Conservation (phyloP, 495 filamentous ascomycete genomes). For the Lindgomyces ingoldianus region DNA sequence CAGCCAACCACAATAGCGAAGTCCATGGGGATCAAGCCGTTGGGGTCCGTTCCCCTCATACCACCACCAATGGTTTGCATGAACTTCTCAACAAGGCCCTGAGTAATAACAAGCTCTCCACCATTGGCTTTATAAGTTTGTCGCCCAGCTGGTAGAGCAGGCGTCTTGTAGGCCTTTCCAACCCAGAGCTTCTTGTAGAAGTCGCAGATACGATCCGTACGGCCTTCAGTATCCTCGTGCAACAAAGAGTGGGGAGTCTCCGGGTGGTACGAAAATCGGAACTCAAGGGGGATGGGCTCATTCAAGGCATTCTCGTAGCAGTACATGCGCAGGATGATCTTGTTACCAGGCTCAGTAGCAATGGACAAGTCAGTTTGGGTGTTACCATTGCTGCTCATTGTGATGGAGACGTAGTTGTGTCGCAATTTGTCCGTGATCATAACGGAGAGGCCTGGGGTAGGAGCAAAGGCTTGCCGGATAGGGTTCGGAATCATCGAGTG, state of each 20-base stretch:
- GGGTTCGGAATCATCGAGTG: conserved; percentile 16
- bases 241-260: conserved; percentile 12
- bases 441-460: conserved; percentile 1
- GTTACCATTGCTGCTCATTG: conserved; percentile 16
- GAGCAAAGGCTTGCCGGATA: conserved; percentile 19
- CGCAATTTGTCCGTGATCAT: conserved; percentile 16
- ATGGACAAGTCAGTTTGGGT: conserved; percentile 16
- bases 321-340: conserved; percentile 19
- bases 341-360: conserved; percentile 16
- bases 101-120: conserved; percentile 5
- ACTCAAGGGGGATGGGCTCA: conserved; percentile 14
- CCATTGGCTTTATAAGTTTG: conserved; percentile 8
- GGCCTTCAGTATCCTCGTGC: conserved; percentile 15
- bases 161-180: conserved; percentile 8
- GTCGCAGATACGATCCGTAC: conserved; percentile 16
- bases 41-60: not conserved
- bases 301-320: conserved; percentile 17
- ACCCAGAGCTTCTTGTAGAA: conserved; percentile 23
- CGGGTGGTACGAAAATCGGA: conserved; percentile 16
- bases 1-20: conserved; percentile 42
- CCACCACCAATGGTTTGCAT: conserved; percentile 23
- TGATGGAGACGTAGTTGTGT: conserved; percentile 10
- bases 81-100: conserved; percentile 17
- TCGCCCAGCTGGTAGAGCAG: conserved; percentile 1
- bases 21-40: conserved; percentile 35